These are phyloP conservation scores for Xylaria sp. DNA, from an alignment of 2,329 filamentous ascomycete genomes.

Conservation along the genomic window DNA sequence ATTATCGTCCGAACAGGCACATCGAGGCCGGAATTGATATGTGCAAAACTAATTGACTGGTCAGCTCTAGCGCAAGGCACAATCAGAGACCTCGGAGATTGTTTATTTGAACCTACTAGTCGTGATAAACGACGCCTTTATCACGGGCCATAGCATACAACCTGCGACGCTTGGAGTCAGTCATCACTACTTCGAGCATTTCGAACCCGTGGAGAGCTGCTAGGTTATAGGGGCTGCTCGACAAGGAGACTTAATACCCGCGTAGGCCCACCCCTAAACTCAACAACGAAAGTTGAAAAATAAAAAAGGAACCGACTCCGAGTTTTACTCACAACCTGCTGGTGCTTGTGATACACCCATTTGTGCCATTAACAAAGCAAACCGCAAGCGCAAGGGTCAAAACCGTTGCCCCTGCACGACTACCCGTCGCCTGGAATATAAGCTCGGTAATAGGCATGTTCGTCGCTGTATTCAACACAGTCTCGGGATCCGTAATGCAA, in stretches of 20 bases:
- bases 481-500: slow-evolving; percentile 53
- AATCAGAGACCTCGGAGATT: not conserved
- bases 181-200: not conserved
- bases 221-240: not conserved
- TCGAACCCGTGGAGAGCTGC: not conserved
- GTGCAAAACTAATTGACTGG: slow-evolving; percentile 47
- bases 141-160: slow-evolving; percentile 61
- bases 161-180: not conserved
- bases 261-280: not conserved
- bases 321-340: slow-evolving; percentile 50
- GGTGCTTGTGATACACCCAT: slow-evolving; percentile 57
- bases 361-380: slow-evolving; percentile 60
- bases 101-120: slow-evolving; percentile 41
- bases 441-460: slow-evolving; percentile 60
- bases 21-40: slow-evolving; percentile 53
- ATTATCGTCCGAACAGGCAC: slow-evolving; percentile 57
- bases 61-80: not conserved
- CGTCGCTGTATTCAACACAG: slow-evolving; percentile 52
- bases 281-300: not conserved
- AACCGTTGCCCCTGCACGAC: slow-evolving; percentile 54
- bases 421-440: slow-evolving; percentile 56
- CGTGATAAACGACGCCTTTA: slow-evolving; percentile 51
- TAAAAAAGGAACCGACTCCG: not conserved
- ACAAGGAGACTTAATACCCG: not conserved
- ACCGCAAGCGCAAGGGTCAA: slow-evolving; percentile 55